These are phyloP conservation scores for Histomonas meleagridis DNA, from an alignment of 208 protist species.

Conservation along the genomic window DNA sequence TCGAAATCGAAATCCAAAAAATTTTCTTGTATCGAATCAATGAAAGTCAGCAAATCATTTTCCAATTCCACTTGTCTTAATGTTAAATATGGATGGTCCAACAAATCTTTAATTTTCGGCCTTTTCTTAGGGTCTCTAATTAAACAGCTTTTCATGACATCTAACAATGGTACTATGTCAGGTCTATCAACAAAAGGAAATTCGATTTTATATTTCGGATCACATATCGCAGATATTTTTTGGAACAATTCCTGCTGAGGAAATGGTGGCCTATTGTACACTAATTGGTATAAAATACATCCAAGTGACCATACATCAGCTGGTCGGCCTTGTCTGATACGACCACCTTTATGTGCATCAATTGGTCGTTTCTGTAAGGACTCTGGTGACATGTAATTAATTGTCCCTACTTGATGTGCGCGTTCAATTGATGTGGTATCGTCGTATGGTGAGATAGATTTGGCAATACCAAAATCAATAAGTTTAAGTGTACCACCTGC, in stretches of 20 bases:
- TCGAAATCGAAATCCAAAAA: too few species aligned
- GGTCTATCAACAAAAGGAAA: background rate
- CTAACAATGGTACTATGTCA: background rate
- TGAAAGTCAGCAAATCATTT: background rate
- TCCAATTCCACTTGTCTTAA: background rate
- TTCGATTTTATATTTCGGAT: slow-evolving; percentile 30
- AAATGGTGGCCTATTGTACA: slow-evolving; percentile 34
- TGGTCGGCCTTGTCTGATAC: slow-evolving; percentile 40
- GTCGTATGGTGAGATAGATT: slow-evolving; percentile 27
- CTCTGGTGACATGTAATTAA: slow-evolving; percentile 62
- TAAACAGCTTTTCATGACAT: slow-evolving; percentile 38
- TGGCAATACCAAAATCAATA: slow-evolving; percentile 57
- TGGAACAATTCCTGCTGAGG: slow-evolving; percentile 11
- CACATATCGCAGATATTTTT: slow-evolving; percentile 39
- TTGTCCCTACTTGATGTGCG: slow-evolving; percentile 49
- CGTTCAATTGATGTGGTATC: slow-evolving; percentile 54
- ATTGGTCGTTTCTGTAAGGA: slow-evolving; percentile 41
- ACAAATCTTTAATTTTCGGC: slow-evolving; percentile 48
- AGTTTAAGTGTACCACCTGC: slow-evolving; percentile 56
- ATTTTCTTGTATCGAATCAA: too few species aligned
- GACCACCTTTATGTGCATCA: background rate
- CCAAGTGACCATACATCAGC: slow-evolving; percentile 57
- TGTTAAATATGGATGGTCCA: slow-evolving; percentile 47
- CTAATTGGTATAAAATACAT: slow-evolving; percentile 59
- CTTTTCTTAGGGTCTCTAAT: slow-evolving; percentile 42